phyloP scores from a whole-genome alignment of 2,329 filamentous ascomycete genomes.

The Aspergillus ochraceoroseus region DNA sequence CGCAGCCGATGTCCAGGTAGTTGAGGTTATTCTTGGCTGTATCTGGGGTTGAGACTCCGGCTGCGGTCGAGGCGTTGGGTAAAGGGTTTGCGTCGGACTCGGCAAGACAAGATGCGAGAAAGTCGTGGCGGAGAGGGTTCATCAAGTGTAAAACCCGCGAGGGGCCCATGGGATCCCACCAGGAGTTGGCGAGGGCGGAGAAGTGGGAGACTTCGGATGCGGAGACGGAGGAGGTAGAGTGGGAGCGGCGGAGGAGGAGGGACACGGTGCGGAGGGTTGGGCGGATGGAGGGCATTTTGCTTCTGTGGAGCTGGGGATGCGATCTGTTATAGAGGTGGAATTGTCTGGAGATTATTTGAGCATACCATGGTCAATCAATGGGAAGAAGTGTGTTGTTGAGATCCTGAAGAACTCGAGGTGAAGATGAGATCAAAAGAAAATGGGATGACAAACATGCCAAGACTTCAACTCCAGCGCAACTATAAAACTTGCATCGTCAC shows the following conservation, averaged over 20 bases:
- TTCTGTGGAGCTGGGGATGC: no score
- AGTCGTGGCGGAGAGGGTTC: slow-evolving; percentile 94
- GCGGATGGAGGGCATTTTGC: slow-evolving; percentile 12
- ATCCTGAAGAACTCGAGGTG: slow-evolving; percentile 9
- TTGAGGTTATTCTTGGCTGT: slow-evolving; percentile 35
- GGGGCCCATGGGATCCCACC: slow-evolving; percentile 95
- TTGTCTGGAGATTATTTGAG: not conserved
- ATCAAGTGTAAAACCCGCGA: slow-evolving; percentile 92
- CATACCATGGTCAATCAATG: slow-evolving; percentile 4
- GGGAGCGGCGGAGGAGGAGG: slow-evolving; percentile 19
- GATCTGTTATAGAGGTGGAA: not conserved
- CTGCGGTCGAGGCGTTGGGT: slow-evolving; percentile 21
- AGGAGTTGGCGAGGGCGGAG: slow-evolving; percentile 82
- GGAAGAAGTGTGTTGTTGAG: not conserved
- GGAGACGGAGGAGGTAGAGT: slow-evolving; percentile 66
- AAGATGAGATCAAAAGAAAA: not conserved
- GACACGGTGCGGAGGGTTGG: slow-evolving; percentile 9
- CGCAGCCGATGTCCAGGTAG: slow-evolving; percentile 91
- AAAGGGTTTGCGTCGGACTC: slow-evolving; percentile 16
- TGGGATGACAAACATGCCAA: slow-evolving; percentile 16
- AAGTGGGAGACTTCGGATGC: slow-evolving; percentile 89
- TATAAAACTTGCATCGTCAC: not conserved
- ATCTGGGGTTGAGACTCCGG: slow-evolving; percentile 16
- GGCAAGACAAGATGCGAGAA: slow-evolving; percentile 69
- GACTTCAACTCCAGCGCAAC: not conserved